Evolutionary conservation across 169 alveolate genomes (phyloP).

Genomic region (Babesia gibsoni): DNA sequence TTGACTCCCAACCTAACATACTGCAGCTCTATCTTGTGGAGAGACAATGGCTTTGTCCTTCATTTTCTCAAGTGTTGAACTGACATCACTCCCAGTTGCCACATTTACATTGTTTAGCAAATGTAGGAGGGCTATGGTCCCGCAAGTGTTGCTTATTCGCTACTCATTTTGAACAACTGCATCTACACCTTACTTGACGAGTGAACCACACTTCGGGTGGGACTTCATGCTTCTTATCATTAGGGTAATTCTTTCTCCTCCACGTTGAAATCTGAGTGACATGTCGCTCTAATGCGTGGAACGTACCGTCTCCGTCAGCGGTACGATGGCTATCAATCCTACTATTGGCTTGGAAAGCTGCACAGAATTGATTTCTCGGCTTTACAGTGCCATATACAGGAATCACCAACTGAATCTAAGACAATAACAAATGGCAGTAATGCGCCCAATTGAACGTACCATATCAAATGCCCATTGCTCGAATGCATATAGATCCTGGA

Average conservation of each 20-base stretch:
- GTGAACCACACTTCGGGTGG: conserved; percentile 38
- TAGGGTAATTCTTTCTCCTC: not conserved
- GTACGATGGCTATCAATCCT: conserved; percentile 12
- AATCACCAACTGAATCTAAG: no score
- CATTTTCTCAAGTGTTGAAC: conserved; percentile 8
- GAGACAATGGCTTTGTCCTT: not conserved
- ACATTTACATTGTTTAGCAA: conserved; percentile 17
- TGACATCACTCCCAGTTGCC: not conserved
- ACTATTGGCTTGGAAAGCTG: conserved; percentile 20
- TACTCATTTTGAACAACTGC: not conserved
- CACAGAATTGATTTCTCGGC: not conserved
- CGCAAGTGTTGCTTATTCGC: conserved; percentile 20
- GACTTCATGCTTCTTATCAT: not conserved
- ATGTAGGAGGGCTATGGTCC: conserved; percentile 33
- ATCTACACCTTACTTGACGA: not conserved
- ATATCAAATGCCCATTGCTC: conserved; percentile 23
- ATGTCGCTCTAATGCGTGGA: not conserved
- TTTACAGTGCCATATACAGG: no score
- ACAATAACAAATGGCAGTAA: no score
- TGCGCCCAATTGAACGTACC: not conserved
- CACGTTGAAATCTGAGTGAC: not conserved
- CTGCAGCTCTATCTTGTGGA: conserved; percentile 16
- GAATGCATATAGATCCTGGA: conserved; percentile 11
- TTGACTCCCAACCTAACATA: not conserved
- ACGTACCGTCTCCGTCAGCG: not conserved